A percentile compares a stretch with the other conserved stretches of the same genome.
Evolutionary conservation across 129 eudicot species (phyloP).

Genomic region (Erigeron canadensis): DNA sequence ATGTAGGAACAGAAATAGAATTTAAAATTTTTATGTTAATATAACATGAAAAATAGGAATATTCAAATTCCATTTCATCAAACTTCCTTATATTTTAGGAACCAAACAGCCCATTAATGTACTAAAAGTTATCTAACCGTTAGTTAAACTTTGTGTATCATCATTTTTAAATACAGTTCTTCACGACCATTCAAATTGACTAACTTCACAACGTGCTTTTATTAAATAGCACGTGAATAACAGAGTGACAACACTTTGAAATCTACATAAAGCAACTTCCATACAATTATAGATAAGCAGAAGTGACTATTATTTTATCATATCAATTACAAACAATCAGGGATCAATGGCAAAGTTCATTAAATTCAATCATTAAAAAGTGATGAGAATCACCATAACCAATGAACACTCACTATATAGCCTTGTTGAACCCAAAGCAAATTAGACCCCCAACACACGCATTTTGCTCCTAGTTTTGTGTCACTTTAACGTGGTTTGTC

Average conservation of each 20-base stretch:
- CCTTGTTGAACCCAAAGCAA: constrained; percentile 19
- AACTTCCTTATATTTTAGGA: too few species aligned
- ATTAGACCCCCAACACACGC: constrained; percentile 22
- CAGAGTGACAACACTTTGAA: constrained; percentile 1
- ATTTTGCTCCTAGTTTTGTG: constrained; percentile 44
- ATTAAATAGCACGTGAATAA: constrained; percentile 25
- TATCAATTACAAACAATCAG: background rate
- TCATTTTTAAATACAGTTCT: too few species aligned
- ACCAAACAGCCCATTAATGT: too few species aligned
- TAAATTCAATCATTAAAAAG: constrained; percentile 7
- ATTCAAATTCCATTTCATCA: too few species aligned
- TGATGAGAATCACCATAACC: constrained; percentile 41
- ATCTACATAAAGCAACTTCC: constrained; percentile 14
- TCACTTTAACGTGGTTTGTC: constrained; percentile 36
- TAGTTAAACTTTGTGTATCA: too few species aligned
- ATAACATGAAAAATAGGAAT: too few species aligned
- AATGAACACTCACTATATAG: constrained; percentile 25
- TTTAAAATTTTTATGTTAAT: too few species aligned
- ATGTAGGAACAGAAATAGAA: too few species aligned
- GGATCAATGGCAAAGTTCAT: background rate
- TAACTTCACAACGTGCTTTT: too few species aligned
- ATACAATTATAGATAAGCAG: constrained; percentile 19
- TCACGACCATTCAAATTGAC: too few species aligned
- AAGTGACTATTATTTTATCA: background rate
- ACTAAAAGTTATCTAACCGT: too few species aligned